Base-by-base conservation (phyloP, 345 rosid species). In the Diplotaxis tenuifolia region DNA sequence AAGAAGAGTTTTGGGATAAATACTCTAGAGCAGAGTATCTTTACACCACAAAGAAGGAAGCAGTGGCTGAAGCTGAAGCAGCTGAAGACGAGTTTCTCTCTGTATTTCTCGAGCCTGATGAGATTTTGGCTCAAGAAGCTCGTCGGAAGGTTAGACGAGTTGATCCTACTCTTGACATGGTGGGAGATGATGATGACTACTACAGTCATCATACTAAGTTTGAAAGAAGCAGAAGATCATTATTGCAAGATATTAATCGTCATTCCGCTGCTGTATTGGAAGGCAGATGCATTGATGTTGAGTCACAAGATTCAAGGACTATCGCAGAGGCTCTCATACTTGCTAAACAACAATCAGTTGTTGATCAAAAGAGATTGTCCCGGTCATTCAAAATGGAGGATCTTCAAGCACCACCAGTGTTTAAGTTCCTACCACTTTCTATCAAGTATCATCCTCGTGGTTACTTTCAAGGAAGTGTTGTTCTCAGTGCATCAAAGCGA, bases 1-100 rank as follows among this genome's bases (percentile, higher is more conserved):
- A 95, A 70, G 85, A 78, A 79, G 93, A 86, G 65, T 94, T 94
- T 72, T 94, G 99, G 97, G 88, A 88, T 72, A 92, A 94, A 83
- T 94, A 89, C 81, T 91, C 86, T 79, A 87, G 87, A 84, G 99
- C 99, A 23, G 97, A 89, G 67, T 88, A 85, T 84, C 93, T 92
- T 78, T 92, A 87, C 64, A 85, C 83, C 79, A 84, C 91, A n/a
- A 86, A 80, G 82, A 89, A 86, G 73, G 80, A 83, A 73, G 72
- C 79, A 75, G 89, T 93, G 74, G 91, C 88, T 12, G 91, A 86
- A 72, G 99, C 99, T 23, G 99, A 92, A 76, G 97, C 97, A 67
- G 99, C 97, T 60, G 99, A 95, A 82, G 99, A 95, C 67, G 96
- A 92, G 82, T 93, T 87, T 66, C 96, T 95, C 78, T 96, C 93